Evolutionary conservation across 1,284 basidiomycete genomes (phyloP), one percentile per base, ranked within the genome.

Genomic region (Cryptococcus sp.): DNA sequence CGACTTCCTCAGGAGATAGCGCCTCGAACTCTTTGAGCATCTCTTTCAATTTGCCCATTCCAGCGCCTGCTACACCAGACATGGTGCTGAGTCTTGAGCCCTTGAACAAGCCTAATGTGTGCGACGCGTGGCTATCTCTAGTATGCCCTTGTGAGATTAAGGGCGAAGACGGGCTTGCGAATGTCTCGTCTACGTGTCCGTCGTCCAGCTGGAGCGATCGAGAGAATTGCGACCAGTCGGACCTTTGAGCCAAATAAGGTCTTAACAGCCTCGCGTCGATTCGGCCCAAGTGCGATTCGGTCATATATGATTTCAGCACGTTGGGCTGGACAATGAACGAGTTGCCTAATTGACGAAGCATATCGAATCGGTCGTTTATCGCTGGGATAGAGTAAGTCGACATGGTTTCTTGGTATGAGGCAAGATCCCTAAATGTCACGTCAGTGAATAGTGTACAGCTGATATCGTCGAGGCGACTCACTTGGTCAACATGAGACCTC

Each of bases 401-500:
- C 63, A 97, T 87, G 2, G 86, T 86, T 69, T 99, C 96, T 82
- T 99, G 96, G 73, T 99, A 99, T 46, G 90, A 88, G 67, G 95
- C 96, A 63, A 99, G 85, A 75, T 99, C 96, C 80, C 91, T 95
- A 10, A 73, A 38, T 50, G 25, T 47, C 41, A 40, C 42, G 53
- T 50, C 23, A 11, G 54, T 46, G 51, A 53, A 56, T 47, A 40
- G n/a, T 22, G 22, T 5, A 55, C 15, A 6, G n/a, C n/a, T 49
- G 44, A 48, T 20, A 19, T 40, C n/a, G 8, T 23, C 16, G 40
- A 23, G 42, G 8, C 39, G 10, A 82, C 87, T 61, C 68, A 93
- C 91, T 98, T 98, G 22, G 95, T 95, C 42, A 99, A 87, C 91
- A 99, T 96, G 51, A 99, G 82, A 5, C 95, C 96, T 49, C 96